Conservation (phyloP, 768 basidiomycete species). For the Lentinus brumalis region DNA sequence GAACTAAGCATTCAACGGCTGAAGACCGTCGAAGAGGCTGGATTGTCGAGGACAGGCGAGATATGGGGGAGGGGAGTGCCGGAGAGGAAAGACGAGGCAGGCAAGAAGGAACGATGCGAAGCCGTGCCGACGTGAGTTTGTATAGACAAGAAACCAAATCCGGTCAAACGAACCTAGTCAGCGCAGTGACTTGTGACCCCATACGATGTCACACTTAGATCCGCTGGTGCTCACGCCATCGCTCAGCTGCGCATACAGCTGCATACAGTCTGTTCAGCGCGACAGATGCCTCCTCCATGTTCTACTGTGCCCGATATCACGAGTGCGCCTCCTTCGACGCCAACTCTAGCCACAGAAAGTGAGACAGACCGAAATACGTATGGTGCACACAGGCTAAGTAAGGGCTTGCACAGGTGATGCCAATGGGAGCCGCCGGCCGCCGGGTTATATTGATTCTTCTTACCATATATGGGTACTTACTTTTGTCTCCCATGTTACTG, state of each 20-base stretch:
- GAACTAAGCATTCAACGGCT: no score
- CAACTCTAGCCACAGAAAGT: no score
- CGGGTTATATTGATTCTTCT: background rate
- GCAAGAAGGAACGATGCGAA: slow-evolving; percentile 6
- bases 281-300: background rate
- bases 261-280: background rate
- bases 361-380: no score
- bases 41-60: no score
- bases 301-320: background rate
- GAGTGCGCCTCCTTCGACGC: no score
- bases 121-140: slow-evolving; percentile 25
- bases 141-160: slow-evolving; percentile 36
- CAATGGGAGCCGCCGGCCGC: background rate
- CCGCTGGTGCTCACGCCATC: slow-evolving; percentile 20
- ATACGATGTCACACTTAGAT: slow-evolving; percentile 19
- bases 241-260: background rate
- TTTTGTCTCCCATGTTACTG: background rate
- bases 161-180: slow-evolving; percentile 32
- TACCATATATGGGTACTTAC: slow-evolving; percentile 1
- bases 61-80: background rate
- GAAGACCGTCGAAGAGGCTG: no score
- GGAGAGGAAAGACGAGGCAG: background rate
- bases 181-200: slow-evolving; percentile 30
- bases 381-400: background rate
- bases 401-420: background rate